A percentile compares a stretch with the other conserved stretches of the same genome.
These are phyloP conservation scores for Centella asiatica DNA, from an alignment of 129 eudicot species.

Conservation along the genomic window DNA sequence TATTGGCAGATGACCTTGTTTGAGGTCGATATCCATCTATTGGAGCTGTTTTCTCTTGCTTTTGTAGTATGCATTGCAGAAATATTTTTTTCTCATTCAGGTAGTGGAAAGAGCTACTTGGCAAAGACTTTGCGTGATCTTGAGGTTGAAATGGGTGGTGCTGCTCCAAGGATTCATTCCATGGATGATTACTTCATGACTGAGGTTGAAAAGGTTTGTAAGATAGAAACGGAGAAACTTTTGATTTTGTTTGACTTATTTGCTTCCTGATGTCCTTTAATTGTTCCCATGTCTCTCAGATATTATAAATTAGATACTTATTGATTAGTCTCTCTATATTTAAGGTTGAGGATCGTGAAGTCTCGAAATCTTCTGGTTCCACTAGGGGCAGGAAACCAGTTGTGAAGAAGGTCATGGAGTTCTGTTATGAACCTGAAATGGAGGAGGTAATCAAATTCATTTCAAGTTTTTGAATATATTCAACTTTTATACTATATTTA, in stretches of 20 bases:
- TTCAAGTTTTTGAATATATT: background rate
- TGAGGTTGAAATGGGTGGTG: slow-evolving; percentile 95
- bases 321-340: background rate
- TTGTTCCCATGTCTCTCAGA: background rate
- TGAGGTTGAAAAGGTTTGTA: slow-evolving; percentile 89
- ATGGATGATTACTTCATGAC: slow-evolving; percentile 99
- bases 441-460: slow-evolving; percentile 59
- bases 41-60: background rate
- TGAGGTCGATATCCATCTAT: background rate
- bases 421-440: slow-evolving; percentile 97
- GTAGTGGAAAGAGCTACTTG: slow-evolving; percentile 98
- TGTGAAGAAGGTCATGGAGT: slow-evolving; percentile 78
- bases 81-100: slow-evolving; percentile 30
- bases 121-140: slow-evolving; percentile 87
- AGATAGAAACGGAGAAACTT: background rate
- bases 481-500: background rate
- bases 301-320: background rate
- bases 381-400: slow-evolving; percentile 61
- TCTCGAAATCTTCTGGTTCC: slow-evolving; percentile 62
- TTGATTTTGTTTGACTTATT: background rate
- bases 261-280: background rate
- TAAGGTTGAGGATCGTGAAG: slow-evolving; percentile 70
- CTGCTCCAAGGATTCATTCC: slow-evolving; percentile 87
- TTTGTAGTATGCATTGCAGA: background rate
- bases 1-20: background rate